phyloP scores from a whole-genome alignment of 2,329 filamentous ascomycete genomes.

The Fusarium chlamydosporum region DNA sequence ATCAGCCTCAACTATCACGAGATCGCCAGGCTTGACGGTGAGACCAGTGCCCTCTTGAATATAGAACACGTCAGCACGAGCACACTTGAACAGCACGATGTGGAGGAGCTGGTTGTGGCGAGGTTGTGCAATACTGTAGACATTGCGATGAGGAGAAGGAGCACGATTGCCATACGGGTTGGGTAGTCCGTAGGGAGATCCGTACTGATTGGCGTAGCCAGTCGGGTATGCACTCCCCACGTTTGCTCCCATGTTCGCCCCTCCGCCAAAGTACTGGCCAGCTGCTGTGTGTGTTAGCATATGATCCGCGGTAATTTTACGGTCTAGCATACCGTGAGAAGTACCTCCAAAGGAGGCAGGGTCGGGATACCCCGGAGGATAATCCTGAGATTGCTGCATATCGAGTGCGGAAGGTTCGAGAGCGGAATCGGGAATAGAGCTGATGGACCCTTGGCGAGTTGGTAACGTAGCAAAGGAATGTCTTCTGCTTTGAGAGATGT shows the following conservation, averaged over 20 bases:
- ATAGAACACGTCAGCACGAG: constrained; percentile 95
- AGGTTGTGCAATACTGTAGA: constrained; percentile 73
- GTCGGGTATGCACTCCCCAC: constrained; percentile 49
- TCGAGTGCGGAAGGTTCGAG: constrained; percentile 65
- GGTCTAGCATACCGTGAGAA: constrained; percentile 58
- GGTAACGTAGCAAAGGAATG: constrained; percentile 83
- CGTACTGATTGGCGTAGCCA: constrained; percentile 58
- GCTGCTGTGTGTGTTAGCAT: constrained; percentile 27
- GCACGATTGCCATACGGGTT: constrained; percentile 65
- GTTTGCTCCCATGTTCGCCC: constrained; percentile 46
- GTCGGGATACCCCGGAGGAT: constrained; percentile 58
- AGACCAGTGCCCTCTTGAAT: constrained; percentile 96
- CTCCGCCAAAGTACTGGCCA: constrained; percentile 49
- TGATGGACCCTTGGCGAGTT: constrained; percentile 74
- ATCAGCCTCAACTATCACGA: constrained; percentile 98
- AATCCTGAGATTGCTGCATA: constrained; percentile 60
- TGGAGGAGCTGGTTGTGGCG: constrained; percentile 80
- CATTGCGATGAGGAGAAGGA: constrained; percentile 72
- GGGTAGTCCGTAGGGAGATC: constrained; percentile 63
- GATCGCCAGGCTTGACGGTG: constrained; percentile 88
- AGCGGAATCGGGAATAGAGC: constrained; percentile 69
- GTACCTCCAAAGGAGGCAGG: constrained; percentile 55
- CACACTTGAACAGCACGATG: constrained; percentile 97
- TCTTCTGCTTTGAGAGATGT: constrained; percentile 79
- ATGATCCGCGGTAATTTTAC: background rate